Base-by-base conservation (phyloP, 768 basidiomycete genomes). In the Mycena capillaripes region DNA sequence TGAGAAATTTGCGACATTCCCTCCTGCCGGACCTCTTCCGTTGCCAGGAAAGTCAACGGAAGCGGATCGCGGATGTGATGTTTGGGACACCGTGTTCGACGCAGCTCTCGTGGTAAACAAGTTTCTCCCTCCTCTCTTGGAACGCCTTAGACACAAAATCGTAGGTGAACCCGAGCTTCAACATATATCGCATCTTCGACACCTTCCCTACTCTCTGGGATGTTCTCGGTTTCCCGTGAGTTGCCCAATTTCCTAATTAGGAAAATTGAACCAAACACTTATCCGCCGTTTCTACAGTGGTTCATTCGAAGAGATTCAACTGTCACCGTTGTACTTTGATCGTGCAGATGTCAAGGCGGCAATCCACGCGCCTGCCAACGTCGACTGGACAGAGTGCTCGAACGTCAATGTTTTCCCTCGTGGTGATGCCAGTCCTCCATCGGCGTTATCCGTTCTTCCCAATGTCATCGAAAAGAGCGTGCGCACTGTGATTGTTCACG, bases 161-260 rank as follows among this genome's bases (percentile, higher is more conserved):
- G n/a, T n/a, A n/a, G n/a, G n/a, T n/a, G n/a, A n/a, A n/a, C n/a
- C n/a, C 14, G 6, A 44, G 93, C 91, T 0, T 95, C 83, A 86
- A 95, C 74, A 86, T 93, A 9, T 95, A 95, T 78, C 88, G 91
- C 25, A 92, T 95, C 65, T 92, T 93, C 80, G 93, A 94, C 76
- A 92, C 89, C 23, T 93, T 84, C 80, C 93, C 93, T 0, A 85
- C 92, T 48, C 82, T 92, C 16, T 94, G 92, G 93, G 93, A 94
- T 71, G 92, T 94, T 7, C 90, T 94, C 34, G 93, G 93, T n/a
- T 94, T 92, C 86, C 93, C 93, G 90, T 92, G 75, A 38, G 89
- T 78, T 29, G 17, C 2, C 12, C 36, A 58, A 56, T 38, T n/a
- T n/a, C n/a, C n/a, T n/a, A n/a, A n/a, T n/a, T n/a, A n/a, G n/a